Conservation (phyloP, 2,329 filamentous ascomycete species). For the Grosmannia clavigera region DNA sequence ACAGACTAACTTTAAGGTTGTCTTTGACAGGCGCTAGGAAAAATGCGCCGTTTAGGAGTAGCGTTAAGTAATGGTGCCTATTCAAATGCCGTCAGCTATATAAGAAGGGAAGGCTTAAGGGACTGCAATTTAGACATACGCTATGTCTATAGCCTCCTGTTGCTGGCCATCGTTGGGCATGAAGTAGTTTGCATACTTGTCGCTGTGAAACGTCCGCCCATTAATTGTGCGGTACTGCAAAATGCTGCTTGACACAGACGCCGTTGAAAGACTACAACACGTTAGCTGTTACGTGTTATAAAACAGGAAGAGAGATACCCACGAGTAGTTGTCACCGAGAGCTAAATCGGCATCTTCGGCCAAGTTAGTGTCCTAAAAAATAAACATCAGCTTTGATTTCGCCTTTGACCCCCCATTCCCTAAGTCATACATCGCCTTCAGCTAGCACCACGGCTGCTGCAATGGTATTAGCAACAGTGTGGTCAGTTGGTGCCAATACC, state of each 20-base stretch:
- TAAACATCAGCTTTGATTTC: neutral
- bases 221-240: neutral
- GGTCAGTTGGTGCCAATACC: too few relatives aligned
- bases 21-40: neutral
- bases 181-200: neutral
- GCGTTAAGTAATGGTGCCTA: neutral
- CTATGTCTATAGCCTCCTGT: neutral
- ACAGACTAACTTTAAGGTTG: neutral
- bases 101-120: too few relatives aligned
- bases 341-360: neutral
- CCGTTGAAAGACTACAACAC: neutral
- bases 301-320: neutral
- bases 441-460: neutral
- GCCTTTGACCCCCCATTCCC: too few relatives aligned
- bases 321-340: neutral
- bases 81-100: neutral
- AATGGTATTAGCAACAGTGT: too few relatives aligned
- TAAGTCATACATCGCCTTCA: neutral
- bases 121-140: neutral
- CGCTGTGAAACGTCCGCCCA: neutral
- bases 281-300: neutral
- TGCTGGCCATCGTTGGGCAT: neutral
- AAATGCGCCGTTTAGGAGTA: neutral
- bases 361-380: neutral
- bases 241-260: neutral